phyloP scores from a whole-genome alignment of 805 yeast species.

The Blastobotrys terrestris region DNA sequence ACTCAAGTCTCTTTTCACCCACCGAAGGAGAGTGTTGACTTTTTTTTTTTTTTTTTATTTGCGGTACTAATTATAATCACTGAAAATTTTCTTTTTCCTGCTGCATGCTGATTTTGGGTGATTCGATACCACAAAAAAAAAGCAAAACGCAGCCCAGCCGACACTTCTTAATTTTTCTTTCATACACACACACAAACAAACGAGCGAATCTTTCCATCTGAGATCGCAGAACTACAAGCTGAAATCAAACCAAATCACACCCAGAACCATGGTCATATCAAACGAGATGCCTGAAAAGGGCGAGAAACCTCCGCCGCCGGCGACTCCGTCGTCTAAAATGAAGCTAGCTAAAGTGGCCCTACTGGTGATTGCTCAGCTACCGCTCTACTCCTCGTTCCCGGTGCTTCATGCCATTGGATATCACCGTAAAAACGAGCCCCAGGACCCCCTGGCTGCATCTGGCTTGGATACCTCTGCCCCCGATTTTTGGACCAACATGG shows the following conservation, averaged over 20 bases:
- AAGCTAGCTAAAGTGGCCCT: background rate
- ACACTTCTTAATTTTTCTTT: background rate
- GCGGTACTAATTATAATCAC: too few relatives aligned
- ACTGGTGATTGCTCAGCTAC: background rate
- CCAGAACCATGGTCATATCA: background rate
- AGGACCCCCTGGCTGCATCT: background rate
- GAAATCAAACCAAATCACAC: background rate
- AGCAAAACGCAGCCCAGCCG: background rate
- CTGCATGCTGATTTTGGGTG: background rate
- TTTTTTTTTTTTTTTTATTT: too few relatives aligned
- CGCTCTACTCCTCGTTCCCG: background rate
- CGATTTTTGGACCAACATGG: constrained; percentile 27
- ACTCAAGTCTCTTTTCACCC: too few relatives aligned
- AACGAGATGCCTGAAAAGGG: background rate
- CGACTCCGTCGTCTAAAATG: background rate
- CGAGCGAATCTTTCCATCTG: too few relatives aligned
- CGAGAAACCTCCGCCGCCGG: background rate
- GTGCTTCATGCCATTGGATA: background rate
- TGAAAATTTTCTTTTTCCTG: background rate
- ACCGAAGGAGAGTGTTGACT: too few relatives aligned
- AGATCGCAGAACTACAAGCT: background rate
- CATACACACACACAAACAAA: background rate
- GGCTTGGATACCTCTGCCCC: constrained; percentile 9
- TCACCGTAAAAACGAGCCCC: background rate
- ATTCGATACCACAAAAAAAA: background rate